Percentiles rank a stretch among this genome's conserved stretches.
Conservation (phyloP, 2,329 filamentous ascomycete genomes). For the Sarocladium strictum region DNA sequence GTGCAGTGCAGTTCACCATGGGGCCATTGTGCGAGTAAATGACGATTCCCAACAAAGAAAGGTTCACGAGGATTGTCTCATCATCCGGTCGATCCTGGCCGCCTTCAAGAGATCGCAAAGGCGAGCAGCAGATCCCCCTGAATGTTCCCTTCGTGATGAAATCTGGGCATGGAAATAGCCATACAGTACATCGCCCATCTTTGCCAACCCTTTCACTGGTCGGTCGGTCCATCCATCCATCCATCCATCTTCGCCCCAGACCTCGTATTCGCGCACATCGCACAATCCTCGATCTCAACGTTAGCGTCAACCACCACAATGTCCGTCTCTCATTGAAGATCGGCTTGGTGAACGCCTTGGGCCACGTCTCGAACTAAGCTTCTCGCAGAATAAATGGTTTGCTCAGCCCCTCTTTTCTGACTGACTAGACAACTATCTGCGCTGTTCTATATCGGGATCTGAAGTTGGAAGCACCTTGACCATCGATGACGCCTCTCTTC, state of each 20-base stretch:
- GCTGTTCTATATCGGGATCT: slow-evolving; percentile 1
- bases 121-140: not conserved
- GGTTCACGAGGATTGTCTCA: too few species aligned
- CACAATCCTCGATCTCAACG: not conserved
- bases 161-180: too few species aligned
- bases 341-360: not conserved
- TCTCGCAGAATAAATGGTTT: not conserved
- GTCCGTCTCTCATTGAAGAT: not conserved
- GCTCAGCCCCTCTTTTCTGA: not conserved
- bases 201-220: not conserved
- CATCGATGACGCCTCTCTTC: slow-evolving; percentile 4
- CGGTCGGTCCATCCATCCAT: not conserved
- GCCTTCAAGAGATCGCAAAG: not conserved
- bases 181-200: not conserved
- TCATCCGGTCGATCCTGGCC: too few species aligned
- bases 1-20: too few species aligned
- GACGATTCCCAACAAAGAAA: too few species aligned
- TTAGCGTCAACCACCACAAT: slow-evolving; percentile 1
- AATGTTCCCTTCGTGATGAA: too few species aligned
- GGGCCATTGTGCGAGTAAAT: too few species aligned
- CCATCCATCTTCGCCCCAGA: not conserved
- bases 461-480: not conserved
- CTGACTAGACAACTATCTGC: not conserved
- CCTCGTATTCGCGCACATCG: slow-evolving; percentile 4
- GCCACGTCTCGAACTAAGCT: too few species aligned